Conservation (phyloP, 2,329 filamentous ascomycete species). For the Monascus ruber region DNA sequence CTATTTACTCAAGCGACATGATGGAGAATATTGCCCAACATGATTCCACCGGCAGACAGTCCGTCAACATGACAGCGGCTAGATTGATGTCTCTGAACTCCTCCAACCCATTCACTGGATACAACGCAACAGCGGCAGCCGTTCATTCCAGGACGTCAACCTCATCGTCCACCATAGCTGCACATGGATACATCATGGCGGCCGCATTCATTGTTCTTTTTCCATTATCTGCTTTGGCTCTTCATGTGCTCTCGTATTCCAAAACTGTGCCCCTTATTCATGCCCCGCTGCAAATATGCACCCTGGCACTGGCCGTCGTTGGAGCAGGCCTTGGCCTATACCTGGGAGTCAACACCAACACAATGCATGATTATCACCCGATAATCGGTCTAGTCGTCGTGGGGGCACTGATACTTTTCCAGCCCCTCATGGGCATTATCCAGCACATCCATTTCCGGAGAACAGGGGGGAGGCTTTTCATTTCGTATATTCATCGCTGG, state of each 20-base stretch:
- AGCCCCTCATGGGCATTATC: constrained; percentile 40
- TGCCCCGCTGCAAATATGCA: constrained; percentile 31
- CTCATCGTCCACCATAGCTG: too few relatives aligned
- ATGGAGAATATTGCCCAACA: constrained; percentile 11
- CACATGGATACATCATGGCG: too few relatives aligned
- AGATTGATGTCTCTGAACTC: too few relatives aligned
- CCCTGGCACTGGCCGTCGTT: constrained; percentile 36
- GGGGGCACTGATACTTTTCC: constrained; percentile 43
- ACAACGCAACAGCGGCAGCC: too few relatives aligned
- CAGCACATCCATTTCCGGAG: constrained; percentile 43
- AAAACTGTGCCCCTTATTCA: constrained; percentile 7
- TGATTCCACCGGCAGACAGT: constrained; percentile 12
- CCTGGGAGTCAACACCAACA: constrained; percentile 29
- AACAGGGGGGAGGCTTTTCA: constrained; percentile 32
- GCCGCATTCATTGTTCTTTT: too few relatives aligned
- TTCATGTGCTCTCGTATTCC: too few relatives aligned
- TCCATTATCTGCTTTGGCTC: too few relatives aligned
- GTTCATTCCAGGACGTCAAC: too few relatives aligned
- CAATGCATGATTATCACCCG: constrained; percentile 35
- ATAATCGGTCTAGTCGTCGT: constrained; percentile 46
- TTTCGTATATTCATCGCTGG: constrained; percentile 45
- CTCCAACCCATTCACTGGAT: too few relatives aligned
- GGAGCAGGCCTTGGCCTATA: constrained; percentile 43
- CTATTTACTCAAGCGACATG: constrained; percentile 11
- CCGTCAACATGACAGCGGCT: too few relatives aligned